Base-by-base conservation (phyloP, 2,329 filamentous ascomycete species). In the Penicillium polonicum region DNA sequence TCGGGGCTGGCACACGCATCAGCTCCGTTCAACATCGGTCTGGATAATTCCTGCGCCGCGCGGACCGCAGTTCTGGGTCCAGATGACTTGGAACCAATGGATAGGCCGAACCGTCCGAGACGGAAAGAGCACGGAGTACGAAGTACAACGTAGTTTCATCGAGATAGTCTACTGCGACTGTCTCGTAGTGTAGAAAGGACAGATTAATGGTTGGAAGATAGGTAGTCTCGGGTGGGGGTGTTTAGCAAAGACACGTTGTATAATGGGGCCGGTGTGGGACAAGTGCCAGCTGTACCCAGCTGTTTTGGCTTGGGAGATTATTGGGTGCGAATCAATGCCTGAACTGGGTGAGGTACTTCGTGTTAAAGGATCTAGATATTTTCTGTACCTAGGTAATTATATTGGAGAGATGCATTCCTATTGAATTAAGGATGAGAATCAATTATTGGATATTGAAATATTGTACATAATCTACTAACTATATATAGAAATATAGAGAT, bases 221-320 rank as follows among this genome's bases (percentile, higher is more conserved):
- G 25, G 33, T 35, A 29, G 45, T 51, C 41, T 57, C 29, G 33
- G 49, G 59, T 60, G 60, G 60, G 49, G 51, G 45, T 49, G 29
- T 48, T 43, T 33, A 57, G 41, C 48, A 52, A 51, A 45, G 58
- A 62, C 61, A 63, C 61, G 61, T 61, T 62, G 58, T 48, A 61
- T 52, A 52, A 60, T 60, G 61, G 61, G 54, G 55, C 61, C 39
- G 25, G 33, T 55, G 60, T 58, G 60, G 60, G 43, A 61, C 60
- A 43, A 44, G 19, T 53, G 42, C 50, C 50, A 52, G 41, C 39
- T 27, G 29, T 52, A 21, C 48, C 48, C 36, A 51, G 25, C 8
- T 23, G 50, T 45, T 52, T 19, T 27, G 25, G 12, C 10, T 35
- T 52, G 15, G 15, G 27, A n/a, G 13, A 17, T 7, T 43, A 51